These are phyloP conservation scores for Dioscorea alata DNA, from an alignment of 106 monocot species.

Conservation along the genomic window DNA sequence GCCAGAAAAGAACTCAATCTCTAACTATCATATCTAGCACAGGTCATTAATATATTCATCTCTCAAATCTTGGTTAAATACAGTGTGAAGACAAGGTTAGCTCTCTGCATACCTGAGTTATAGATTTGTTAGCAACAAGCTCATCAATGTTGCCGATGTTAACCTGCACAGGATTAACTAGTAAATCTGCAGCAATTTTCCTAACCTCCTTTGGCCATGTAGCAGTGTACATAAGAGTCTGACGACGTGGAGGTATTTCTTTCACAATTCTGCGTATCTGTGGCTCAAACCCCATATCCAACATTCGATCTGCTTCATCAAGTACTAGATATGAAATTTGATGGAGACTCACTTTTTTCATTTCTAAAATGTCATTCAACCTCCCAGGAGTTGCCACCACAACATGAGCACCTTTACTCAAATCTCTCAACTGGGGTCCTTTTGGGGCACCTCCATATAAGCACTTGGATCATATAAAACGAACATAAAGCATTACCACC, in stretches of 20 bases:
- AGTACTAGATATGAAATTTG: slow-evolving; percentile 76
- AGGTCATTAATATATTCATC: too few relatives aligned
- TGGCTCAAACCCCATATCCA: slow-evolving; percentile 93
- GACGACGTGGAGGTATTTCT: slow-evolving; percentile 53
- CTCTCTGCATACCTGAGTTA: slow-evolving; percentile 62
- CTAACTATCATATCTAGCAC: too few relatives aligned
- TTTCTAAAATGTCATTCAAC: slow-evolving; percentile 82
- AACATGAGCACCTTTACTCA: slow-evolving; percentile 82
- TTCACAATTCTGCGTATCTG: slow-evolving; percentile 81
- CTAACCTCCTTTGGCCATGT: slow-evolving; percentile 87
- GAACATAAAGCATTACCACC: too few relatives aligned
- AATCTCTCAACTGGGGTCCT: slow-evolving; percentile 77
- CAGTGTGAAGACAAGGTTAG: neutral
- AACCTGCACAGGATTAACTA: slow-evolving; percentile 20
- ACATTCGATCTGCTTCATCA: slow-evolving; percentile 86
- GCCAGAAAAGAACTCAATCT: neutral
- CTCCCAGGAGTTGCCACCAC: slow-evolving; percentile 91
- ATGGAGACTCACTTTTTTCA: slow-evolving; percentile 55
- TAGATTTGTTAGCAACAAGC: slow-evolving; percentile 89
- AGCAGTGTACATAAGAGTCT: slow-evolving; percentile 90
- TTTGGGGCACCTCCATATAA: slow-evolving; percentile 96
- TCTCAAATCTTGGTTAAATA: neutral
- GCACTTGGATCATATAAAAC: slow-evolving; percentile 32
- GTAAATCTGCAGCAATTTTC: slow-evolving; percentile 66
- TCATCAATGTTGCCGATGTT: slow-evolving; percentile 69